phyloP scores from a whole-genome alignment of 805 yeast species.

The Limtongozyma cylindracea region DNA sequence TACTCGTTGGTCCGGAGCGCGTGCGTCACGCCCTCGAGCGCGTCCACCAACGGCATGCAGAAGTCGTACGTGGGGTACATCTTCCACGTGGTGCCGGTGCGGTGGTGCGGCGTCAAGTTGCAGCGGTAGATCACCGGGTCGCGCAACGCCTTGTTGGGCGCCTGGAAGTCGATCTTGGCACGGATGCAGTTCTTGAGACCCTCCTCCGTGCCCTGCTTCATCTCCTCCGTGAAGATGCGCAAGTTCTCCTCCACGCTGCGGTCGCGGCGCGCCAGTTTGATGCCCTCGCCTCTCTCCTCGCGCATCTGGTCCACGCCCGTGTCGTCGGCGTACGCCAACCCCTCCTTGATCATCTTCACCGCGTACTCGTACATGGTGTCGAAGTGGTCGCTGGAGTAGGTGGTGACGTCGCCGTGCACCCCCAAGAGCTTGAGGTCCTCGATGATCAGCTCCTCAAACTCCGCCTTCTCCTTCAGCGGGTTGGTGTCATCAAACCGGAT shows the following conservation, averaged over 20 bases:
- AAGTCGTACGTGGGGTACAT: conserved; percentile 97
- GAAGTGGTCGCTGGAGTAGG: conserved; percentile 89
- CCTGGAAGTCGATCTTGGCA: conserved; percentile 87
- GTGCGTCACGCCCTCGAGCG: conserved; percentile 87
- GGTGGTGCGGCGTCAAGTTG: conserved; percentile 82
- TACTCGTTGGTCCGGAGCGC: conserved; percentile 94
- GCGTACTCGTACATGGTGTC: conserved; percentile 76
- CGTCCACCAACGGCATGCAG: conserved; percentile 97
- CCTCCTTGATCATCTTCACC: conserved; percentile 72
- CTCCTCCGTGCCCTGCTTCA: conserved; percentile 83
- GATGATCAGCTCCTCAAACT: conserved; percentile 80
- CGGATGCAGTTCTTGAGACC: conserved; percentile 86
- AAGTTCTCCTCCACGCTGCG: conserved; percentile 84
- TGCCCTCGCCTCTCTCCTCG: conserved; percentile 96
- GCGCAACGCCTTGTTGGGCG: conserved; percentile 82
- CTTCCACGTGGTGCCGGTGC: conserved; percentile 95
- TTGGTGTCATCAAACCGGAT: conserved; percentile 96
- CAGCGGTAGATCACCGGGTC: conserved; percentile 97
- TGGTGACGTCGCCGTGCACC: conserved; percentile 69
- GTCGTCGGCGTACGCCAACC: conserved; percentile 94
- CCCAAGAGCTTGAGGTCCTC: conserved; percentile 84
- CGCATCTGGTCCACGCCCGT: conserved; percentile 90
- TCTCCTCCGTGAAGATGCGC: conserved; percentile 63
- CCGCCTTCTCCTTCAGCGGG: conserved; percentile 89
- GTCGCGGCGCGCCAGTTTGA: conserved; percentile 77